Conservation (phyloP, 495 filamentous ascomycete species). For the Podospora australis region DNA sequence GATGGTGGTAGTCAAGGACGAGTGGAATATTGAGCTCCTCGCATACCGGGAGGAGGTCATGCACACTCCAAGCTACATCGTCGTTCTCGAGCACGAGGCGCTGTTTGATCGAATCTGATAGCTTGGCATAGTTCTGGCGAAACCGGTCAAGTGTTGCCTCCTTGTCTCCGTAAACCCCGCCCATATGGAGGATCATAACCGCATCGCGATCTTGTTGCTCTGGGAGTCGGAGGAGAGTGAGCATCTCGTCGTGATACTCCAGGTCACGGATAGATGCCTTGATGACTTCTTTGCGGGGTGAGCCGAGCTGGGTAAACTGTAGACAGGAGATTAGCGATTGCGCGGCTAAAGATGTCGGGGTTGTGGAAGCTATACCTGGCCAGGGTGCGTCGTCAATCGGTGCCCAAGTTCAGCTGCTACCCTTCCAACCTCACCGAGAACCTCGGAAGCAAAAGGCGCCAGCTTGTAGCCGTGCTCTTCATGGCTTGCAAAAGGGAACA, state of each 20-base stretch:
- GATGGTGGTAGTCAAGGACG: slow-evolving; percentile 90
- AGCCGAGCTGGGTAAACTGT: slow-evolving; percentile 82
- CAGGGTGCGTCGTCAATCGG: slow-evolving; percentile 83
- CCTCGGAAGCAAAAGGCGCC: slow-evolving; percentile 76
- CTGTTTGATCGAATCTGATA: slow-evolving; percentile 62
- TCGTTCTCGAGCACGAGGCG: slow-evolving; percentile 91
- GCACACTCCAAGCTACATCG: slow-evolving; percentile 82
- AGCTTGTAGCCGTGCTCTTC: slow-evolving; percentile 81
- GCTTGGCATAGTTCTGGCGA: slow-evolving; percentile 61
- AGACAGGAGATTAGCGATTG: background rate
- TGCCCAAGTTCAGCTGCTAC: slow-evolving; percentile 78
- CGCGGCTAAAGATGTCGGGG: too few species aligned
- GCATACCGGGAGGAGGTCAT: slow-evolving; percentile 85
- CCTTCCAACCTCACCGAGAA: slow-evolving; percentile 67
- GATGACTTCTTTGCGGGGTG: slow-evolving; percentile 68
- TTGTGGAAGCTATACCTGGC: too few species aligned
- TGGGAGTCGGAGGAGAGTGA: slow-evolving; percentile 69
- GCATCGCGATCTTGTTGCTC: slow-evolving; percentile 80
- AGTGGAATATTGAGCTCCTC: slow-evolving; percentile 90
- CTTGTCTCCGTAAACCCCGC: slow-evolving; percentile 87
- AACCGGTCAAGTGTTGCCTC: slow-evolving; percentile 75
- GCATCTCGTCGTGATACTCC: slow-evolving; percentile 83
- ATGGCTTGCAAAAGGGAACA: slow-evolving; percentile 95
- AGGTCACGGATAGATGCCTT: slow-evolving; percentile 72
- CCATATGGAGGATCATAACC: slow-evolving; percentile 93